phyloP scores from a whole-genome alignment of 73 alveolate species.

The Paramecium sexaurelia region DNA sequence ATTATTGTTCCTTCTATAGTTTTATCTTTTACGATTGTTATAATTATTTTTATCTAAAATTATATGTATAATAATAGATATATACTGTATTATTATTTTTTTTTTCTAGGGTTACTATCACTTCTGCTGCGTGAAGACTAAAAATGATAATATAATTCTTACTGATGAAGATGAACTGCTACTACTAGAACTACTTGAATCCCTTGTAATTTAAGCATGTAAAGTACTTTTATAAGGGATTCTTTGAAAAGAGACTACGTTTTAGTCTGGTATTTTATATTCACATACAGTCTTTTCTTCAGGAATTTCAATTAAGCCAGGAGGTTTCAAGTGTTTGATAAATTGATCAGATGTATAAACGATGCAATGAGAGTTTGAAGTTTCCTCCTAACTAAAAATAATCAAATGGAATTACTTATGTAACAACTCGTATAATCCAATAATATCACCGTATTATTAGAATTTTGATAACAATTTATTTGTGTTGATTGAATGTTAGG shows the following conservation, averaged over 20 bases:
- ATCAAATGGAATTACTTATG: not conserved
- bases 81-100: not conserved
- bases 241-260: not conserved
- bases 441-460: not conserved
- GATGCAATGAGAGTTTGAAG: not conserved
- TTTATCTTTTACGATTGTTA: not conserved
- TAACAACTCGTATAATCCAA: conserved; percentile 19
- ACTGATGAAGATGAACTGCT: conserved; percentile 29
- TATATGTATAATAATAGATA: not conserved
- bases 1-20: not conserved
- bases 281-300: not conserved
- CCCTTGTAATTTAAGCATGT: not conserved
- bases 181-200: not conserved
- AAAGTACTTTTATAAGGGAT: not conserved
- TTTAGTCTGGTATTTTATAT: not conserved
- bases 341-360: not conserved
- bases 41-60: not conserved
- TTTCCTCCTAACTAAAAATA: not conserved
- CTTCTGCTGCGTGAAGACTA: conserved; percentile 11
- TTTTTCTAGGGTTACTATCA: not conserved
- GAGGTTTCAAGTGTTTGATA: not conserved
- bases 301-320: not conserved
- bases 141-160: not conserved
- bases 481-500: not conserved
- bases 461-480: not conserved